Base-by-base conservation (phyloP, 306 rosid genomes). In the Casuarina equisetifolia region DNA sequence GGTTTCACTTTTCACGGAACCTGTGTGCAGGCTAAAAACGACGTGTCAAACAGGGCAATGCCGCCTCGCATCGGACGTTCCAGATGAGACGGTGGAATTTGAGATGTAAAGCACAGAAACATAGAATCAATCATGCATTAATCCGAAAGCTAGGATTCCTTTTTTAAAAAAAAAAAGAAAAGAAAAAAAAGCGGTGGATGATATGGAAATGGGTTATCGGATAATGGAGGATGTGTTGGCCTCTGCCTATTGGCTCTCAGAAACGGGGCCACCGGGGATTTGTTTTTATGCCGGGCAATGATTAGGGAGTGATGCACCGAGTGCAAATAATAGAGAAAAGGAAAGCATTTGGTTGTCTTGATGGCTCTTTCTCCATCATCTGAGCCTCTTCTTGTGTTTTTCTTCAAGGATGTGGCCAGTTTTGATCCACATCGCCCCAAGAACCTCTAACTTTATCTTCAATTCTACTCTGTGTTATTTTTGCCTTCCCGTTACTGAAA, bases 241-340 rank as follows among this genome's bases (percentile, higher is more conserved):
- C 0, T 74, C 46, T 80, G 82, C 69, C 76, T 51, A 88, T 88
- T 84, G 93, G 94, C 74, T 79, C 82, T 55, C 32, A 25, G 52
- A 81, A 53, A 52, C 74, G 96, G 90, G 92, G 67, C 88, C 88
- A 79, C 59, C 32, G 67, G 67, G 84, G 63, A 63, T 86, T 89
- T 91, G 93, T 83, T 75, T 83, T 85, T 80, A 86, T 80, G 88
- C 78, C 19, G 67, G 64, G 89, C 94, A 92, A 92, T 89, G 83
- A 92, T 90, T 88, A 88, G 88, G 73, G 85, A 89, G 92, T 84
- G 91, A 84, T 82, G 90, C 86, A 84, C 80, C 85, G 73, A 84
- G 82, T 78, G 77, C 69, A 87, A 83, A 89, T 77, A 71, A 69
- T 70, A 82, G 80, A 66, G 54, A 20, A 80, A 32, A 51, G 68